A percentile compares a stretch with the other conserved stretches of the same genome.
Evolutionary conservation across 805 yeast species (phyloP).

Genomic region (Barnettozyma pratensis): DNA sequence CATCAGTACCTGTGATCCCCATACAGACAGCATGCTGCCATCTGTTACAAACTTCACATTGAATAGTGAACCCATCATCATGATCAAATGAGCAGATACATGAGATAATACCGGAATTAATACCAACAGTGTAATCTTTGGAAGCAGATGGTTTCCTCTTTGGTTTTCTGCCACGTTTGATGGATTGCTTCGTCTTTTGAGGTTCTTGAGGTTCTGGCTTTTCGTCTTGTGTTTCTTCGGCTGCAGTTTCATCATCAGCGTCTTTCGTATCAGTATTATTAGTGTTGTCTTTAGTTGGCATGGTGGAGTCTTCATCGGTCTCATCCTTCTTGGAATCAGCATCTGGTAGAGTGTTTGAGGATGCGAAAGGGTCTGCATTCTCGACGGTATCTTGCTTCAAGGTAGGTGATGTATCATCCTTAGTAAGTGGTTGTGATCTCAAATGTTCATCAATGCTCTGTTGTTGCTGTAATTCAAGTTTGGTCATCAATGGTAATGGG

Average conservation of each 20-base stretch:
- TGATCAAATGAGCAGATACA: conserved; percentile 85
- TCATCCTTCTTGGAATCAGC: not conserved
- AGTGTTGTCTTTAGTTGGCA: conserved; percentile 8
- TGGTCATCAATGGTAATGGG: conserved; percentile 49
- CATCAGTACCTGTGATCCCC: conserved; percentile 62
- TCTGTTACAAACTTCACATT: conserved; percentile 86
- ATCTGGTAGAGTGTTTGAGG: too few relatives aligned
- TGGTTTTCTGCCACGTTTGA: conserved; percentile 9
- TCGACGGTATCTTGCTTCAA: not conserved
- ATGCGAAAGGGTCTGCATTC: too few relatives aligned
- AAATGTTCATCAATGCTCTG: conserved; percentile 12
- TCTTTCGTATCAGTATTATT: conserved; percentile 7
- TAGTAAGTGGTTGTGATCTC: conserved; percentile 1
- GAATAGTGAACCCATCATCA: conserved; percentile 92
- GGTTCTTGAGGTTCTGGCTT: conserved; percentile 2
- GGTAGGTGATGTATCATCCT: not conserved
- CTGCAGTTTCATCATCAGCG: conserved; percentile 7
- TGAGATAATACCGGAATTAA: conserved; percentile 81
- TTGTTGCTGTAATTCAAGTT: not conserved
- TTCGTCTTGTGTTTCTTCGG: conserved; percentile 15
- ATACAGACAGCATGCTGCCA: conserved; percentile 97
- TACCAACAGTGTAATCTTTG: conserved; percentile 53
- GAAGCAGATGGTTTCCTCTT: conserved; percentile 8
- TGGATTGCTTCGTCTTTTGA: not conserved
- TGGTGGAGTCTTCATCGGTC: conserved; percentile 1